Evolutionary conservation across 192 early-diverging fungal genomes (phyloP).

Genomic region (Coemansia sp.): DNA sequence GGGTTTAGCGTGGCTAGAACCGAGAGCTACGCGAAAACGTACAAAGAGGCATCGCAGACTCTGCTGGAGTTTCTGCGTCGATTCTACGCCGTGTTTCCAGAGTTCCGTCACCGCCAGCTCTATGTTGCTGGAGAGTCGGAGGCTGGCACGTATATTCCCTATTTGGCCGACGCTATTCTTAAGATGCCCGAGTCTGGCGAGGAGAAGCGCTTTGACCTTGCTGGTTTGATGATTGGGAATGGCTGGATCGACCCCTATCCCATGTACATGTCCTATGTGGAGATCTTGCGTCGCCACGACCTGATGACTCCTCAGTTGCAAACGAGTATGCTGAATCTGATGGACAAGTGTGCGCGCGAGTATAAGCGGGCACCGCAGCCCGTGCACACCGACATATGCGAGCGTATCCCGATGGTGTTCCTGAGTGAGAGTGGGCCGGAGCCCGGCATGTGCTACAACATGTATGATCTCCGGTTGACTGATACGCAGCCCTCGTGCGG

Average conservation of each 20-base stretch:
- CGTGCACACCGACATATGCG: conserved; percentile 49
- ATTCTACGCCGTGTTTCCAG: conserved; percentile 64
- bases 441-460: conserved; percentile 65
- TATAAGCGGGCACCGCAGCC: conserved; percentile 52
- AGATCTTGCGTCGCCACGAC: conserved; percentile 42
- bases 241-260: conserved; percentile 76
- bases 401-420: conserved; percentile 34
- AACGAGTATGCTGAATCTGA: conserved; percentile 19
- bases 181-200: conserved; percentile 26
- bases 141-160: conserved; percentile 75
- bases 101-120: conserved; percentile 54
- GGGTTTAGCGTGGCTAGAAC: conserved; percentile 52
- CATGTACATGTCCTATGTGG: conserved; percentile 60
- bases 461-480: conserved; percentile 69
- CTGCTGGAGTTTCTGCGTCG: conserved; percentile 61
- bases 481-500: conserved; percentile 67
- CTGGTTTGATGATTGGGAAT: conserved; percentile 69
- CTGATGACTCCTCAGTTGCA: conserved; percentile 28
- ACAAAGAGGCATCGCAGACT: conserved; percentile 39
- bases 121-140: conserved; percentile 77
- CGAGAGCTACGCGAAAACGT: conserved; percentile 22
- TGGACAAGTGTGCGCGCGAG: conserved; percentile 43
- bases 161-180: conserved; percentile 63
- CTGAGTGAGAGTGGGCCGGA: conserved; percentile 38
- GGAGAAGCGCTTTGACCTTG: conserved; percentile 23